Conservation (phyloP, 1,284 basidiomycete genomes). For the Cryptococcus amylolentus region DNA sequence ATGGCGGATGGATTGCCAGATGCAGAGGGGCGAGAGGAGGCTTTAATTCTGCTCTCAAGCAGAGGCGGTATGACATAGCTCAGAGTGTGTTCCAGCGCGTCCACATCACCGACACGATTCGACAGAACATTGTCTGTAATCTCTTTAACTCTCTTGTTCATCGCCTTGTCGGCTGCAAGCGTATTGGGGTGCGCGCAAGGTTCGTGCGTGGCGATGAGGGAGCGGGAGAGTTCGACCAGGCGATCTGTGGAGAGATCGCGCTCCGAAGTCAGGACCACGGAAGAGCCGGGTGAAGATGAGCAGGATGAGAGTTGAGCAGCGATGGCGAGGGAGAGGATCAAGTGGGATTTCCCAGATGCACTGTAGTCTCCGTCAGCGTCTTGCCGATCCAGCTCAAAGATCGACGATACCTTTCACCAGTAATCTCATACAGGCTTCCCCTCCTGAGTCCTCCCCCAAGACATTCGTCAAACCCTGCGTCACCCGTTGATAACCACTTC, state of each 20-base stretch:
- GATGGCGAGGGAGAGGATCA: slow-evolving; percentile 73
- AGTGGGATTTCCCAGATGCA: slow-evolving; percentile 81
- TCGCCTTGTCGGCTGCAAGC: neutral
- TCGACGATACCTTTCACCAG: slow-evolving; percentile 70
- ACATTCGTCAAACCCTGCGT: slow-evolving; percentile 60
- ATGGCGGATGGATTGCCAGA: neutral
- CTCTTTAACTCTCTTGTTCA: slow-evolving; percentile 15
- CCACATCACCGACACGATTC: slow-evolving; percentile 58
- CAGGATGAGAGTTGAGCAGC: slow-evolving; percentile 63
- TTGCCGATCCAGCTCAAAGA: neutral
- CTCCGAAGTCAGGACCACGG: slow-evolving; percentile 70
- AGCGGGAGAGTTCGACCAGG: slow-evolving; percentile 45
- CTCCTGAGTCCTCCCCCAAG: slow-evolving; percentile 71
- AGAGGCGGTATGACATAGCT: slow-evolving; percentile 61
- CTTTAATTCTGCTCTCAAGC: slow-evolving; percentile 43
- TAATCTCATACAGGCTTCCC: slow-evolving; percentile 76
- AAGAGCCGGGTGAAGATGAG: slow-evolving; percentile 57
- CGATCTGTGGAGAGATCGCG: slow-evolving; percentile 66
- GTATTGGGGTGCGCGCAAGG: neutral
- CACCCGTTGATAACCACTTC: slow-evolving; percentile 59
- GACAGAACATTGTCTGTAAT: slow-evolving; percentile 65
- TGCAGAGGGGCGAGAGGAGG: neutral
- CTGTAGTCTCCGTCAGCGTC: slow-evolving; percentile 50
- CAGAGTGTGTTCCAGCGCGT: slow-evolving; percentile 66
- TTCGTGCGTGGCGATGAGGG: neutral